Base-by-base conservation (phyloP, 345 rosid species). In the Boechera divaricarpa region DNA sequence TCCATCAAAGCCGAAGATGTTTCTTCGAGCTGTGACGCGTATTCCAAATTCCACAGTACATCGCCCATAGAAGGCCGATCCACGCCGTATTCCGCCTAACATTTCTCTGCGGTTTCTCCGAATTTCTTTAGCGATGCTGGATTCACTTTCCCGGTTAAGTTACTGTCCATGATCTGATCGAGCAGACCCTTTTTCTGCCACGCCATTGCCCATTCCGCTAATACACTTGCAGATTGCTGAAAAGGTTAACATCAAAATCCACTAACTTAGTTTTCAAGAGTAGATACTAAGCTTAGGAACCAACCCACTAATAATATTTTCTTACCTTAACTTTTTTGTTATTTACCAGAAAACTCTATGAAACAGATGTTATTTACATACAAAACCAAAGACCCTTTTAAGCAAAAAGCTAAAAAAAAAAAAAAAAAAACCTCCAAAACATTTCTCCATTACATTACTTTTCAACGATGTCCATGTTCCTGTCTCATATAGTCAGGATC, bases 61-160 rank as follows among this genome's bases (percentile, higher is more conserved):
- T 96, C 99, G 69, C 98, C 99, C 97, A 96, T 96, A 0, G 98
- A 82, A 26, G 99, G 99, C 79, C 99, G 72, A 63, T 96, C 99
- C 26, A 91, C 89, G 0, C 99, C 98, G 18, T 96, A 81, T 80
- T 96, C 99, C 5, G 97, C 96, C 33, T 93, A 80, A 77, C 99
- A 96, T 70, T 96, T 96, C 91, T 93, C 98, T 6, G 99, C 97
- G 2, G 99, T 93, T 85, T 96, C 99, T 33, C 97, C 98, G 1
- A 83, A 91, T 81, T 96, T 96, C 84, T 91, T 96, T 5, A 96
- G 89, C n/a, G 98, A 90, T 1, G 96, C 98, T 1, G 87, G 87
- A 70, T 86, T 93, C 71, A 91, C 96, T 77, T 93, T 93, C 47
- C 99, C 96, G 1, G 73, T 87, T 52, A 96, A 88, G 78, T 91